Percentiles rank a stretch among this genome's conserved stretches.
phyloP scores from a whole-genome alignment of 108 stramenopile genomes.

The Skeletonema potamos region DNA sequence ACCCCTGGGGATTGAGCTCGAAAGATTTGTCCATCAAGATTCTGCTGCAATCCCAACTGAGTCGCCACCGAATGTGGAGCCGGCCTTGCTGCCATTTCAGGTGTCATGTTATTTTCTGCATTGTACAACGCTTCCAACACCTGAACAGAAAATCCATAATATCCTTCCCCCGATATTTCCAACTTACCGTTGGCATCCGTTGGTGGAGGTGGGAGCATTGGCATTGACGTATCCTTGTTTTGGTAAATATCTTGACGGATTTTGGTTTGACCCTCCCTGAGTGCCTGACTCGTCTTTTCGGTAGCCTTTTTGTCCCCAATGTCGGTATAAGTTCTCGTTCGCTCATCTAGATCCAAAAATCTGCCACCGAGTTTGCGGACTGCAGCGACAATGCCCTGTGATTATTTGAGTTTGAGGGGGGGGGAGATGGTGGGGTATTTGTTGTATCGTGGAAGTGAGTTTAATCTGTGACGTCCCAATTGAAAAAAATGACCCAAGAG shows the following conservation, averaged over 20 bases:
- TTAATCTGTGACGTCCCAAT: neutral
- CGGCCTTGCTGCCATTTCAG: neutral
- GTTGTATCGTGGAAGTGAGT: neutral
- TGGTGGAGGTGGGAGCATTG: slow-evolving; percentile 1
- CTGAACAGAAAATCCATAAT: slow-evolving; percentile 22
- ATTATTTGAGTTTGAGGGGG: neutral
- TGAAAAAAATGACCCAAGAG: neutral
- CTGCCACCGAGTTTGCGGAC: slow-evolving; percentile 30
- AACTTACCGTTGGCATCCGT: neutral
- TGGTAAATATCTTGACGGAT: slow-evolving; percentile 24
- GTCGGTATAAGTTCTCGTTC: slow-evolving; percentile 21
- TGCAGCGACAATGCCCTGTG: slow-evolving; percentile 38
- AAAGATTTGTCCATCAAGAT: too few species aligned
- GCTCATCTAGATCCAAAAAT: slow-evolving; percentile 37
- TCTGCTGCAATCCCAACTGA: neutral
- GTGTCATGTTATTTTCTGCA: slow-evolving; percentile 15
- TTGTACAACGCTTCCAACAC: slow-evolving; percentile 29
- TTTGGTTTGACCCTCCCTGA: slow-evolving; percentile 40
- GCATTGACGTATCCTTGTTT: neutral
- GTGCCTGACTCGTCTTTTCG: slow-evolving; percentile 42
- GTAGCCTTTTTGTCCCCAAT: slow-evolving; percentile 46
- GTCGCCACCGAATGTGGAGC: slow-evolving; percentile 1
- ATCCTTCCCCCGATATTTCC: slow-evolving; percentile 20
- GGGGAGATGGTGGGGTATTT: neutral
- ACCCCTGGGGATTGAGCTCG: too few species aligned